phyloP scores from a whole-genome alignment of 305 asterid genomes.

The Stenogyne calaminthoides region DNA sequence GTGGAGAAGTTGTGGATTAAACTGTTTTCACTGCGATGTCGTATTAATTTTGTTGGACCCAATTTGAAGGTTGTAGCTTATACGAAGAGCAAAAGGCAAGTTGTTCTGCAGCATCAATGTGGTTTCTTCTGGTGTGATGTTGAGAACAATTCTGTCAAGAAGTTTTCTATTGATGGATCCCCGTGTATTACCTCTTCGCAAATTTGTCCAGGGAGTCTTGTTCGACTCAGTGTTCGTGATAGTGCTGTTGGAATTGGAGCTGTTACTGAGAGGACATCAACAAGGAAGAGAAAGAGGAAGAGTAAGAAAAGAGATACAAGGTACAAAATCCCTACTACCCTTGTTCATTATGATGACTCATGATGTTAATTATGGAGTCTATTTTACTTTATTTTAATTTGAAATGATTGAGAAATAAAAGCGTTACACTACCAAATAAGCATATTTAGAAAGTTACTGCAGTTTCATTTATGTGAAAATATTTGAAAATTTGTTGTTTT shows the following conservation, averaged over 20 bases:
- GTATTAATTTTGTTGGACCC: not conserved
- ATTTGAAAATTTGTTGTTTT: not conserved
- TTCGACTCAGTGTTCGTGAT: not conserved
- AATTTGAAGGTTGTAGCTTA: not conserved
- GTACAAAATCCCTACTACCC: not conserved
- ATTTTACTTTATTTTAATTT: not conserved
- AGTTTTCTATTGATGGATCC: not conserved
- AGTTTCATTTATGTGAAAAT: not conserved
- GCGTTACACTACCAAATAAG: not conserved
- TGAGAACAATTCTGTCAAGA: not conserved
- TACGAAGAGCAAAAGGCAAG: constrained; percentile 20
- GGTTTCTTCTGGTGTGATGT: constrained; percentile 17
- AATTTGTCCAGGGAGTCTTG: constrained; percentile 5
- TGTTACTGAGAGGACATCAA: not conserved
- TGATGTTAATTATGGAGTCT: not conserved
- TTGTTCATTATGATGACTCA: not conserved
- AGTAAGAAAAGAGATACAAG: not conserved
- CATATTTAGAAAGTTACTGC: not conserved
- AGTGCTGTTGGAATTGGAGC: not conserved
- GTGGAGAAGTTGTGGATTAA: not conserved
- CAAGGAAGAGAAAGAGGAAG: constrained; percentile 19
- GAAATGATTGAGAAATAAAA: not conserved
- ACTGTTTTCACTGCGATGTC: not conserved
- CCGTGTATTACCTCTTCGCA: constrained; percentile 4
- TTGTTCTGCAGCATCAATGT: constrained; percentile 13